Conservation (phyloP, 805 yeast species). For the Candida succiphila region DNA sequence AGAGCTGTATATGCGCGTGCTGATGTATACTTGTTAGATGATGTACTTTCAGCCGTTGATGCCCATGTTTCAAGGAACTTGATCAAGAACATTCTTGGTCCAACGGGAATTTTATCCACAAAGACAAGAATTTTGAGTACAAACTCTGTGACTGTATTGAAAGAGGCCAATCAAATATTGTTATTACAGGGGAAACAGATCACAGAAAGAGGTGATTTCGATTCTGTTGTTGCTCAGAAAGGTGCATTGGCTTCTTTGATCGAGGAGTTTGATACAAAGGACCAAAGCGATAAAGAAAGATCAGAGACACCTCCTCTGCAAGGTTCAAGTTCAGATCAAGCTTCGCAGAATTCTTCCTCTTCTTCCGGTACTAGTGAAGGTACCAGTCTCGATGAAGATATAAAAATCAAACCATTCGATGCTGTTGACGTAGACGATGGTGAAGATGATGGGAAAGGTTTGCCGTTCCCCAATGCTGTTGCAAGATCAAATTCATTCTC, state of each 20-base stretch:
- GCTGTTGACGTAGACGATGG: constrained; percentile 9
- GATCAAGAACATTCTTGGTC: constrained; percentile 44
- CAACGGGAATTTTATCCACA: constrained; percentile 34
- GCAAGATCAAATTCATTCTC: constrained; percentile 4
- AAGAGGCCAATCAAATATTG: constrained; percentile 49
- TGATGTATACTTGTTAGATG: constrained; percentile 84
- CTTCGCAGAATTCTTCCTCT: constrained; percentile 1
- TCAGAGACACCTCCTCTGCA: not conserved
- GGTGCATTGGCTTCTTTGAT: constrained; percentile 25
- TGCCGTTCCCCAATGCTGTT: not conserved
- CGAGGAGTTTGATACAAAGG: constrained; percentile 25
- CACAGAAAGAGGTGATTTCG: constrained; percentile 45
- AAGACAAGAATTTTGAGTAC: constrained; percentile 52
- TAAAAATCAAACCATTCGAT: constrained; percentile 6
- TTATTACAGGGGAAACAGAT: constrained; percentile 47
- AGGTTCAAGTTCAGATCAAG: not conserved
- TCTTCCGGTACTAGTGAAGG: constrained; percentile 2
- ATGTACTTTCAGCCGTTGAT: constrained; percentile 92
- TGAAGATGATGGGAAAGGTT: constrained; percentile 8
- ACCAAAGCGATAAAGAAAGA: not conserved
- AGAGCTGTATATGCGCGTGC: constrained; percentile 95
- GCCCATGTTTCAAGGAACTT: constrained; percentile 91
- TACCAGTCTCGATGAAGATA: constrained; percentile 5
- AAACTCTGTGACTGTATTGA: constrained; percentile 43
- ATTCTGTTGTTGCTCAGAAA: constrained; percentile 20